Conservation (phyloP, 2,329 filamentous ascomycete species). For the Fusarium avenaceum region DNA sequence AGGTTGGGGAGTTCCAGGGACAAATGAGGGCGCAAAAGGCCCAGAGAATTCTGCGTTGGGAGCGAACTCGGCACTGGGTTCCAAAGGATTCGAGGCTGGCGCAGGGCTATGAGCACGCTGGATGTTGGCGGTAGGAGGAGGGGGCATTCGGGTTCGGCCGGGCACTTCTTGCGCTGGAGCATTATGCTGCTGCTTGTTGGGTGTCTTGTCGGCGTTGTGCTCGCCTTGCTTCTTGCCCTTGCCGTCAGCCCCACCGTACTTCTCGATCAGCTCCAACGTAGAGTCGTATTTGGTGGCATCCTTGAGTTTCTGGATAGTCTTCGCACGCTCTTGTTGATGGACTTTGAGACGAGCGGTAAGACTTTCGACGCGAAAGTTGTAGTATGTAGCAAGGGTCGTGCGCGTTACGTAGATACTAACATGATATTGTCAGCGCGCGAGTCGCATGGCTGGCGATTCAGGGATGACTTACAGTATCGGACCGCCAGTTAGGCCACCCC, state of each 20-base stretch:
- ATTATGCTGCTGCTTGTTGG: slow-evolving; percentile 32
- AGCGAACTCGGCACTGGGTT: slow-evolving; percentile 75
- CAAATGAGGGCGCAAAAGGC: slow-evolving; percentile 58
- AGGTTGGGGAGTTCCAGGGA: slow-evolving; percentile 48
- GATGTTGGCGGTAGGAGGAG: slow-evolving; percentile 75
- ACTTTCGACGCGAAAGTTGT: slow-evolving; percentile 82
- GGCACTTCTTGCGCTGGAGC: slow-evolving; percentile 36
- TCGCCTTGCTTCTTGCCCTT: slow-evolving; percentile 48
- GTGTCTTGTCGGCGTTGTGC: slow-evolving; percentile 25
- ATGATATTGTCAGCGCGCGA: slow-evolving; percentile 30
- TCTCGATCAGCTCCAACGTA: slow-evolving; percentile 91
- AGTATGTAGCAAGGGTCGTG: slow-evolving; percentile 75
- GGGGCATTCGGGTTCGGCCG: slow-evolving; percentile 64
- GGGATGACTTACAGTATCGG: slow-evolving; percentile 76
- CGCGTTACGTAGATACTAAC: slow-evolving; percentile 84
- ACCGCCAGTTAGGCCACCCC: slow-evolving; percentile 80
- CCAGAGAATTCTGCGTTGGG: slow-evolving; percentile 70
- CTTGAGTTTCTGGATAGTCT: slow-evolving; percentile 94
- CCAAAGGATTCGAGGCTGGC: slow-evolving; percentile 50
- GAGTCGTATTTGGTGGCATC: slow-evolving; percentile 96
- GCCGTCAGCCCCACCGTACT: slow-evolving; percentile 82
- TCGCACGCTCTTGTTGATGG: slow-evolving; percentile 82
- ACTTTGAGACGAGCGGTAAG: slow-evolving; percentile 78
- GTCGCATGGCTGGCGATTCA: not conserved
- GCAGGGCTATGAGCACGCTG: slow-evolving; percentile 57